Evolutionary conservation across 441 rosid species (phyloP).

Genomic region (Daphne laureola): DNA sequence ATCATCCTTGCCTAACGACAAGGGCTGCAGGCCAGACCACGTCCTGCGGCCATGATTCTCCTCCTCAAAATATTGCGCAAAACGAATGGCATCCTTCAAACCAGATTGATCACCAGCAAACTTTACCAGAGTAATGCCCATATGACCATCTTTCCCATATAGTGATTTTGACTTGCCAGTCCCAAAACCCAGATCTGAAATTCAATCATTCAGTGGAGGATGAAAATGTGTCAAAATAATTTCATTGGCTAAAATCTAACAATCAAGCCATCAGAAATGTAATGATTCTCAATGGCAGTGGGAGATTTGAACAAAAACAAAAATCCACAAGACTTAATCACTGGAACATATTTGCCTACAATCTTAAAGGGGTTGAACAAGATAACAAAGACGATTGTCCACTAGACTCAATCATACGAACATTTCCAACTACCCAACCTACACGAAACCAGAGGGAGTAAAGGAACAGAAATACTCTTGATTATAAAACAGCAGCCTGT

Average conservation of each 20-base stretch:
- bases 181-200: conserved; percentile 73
- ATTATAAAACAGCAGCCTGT: too few relatives aligned
- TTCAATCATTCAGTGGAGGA: conserved; percentile 21
- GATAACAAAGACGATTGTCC: too few relatives aligned
- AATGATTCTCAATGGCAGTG: background rate
- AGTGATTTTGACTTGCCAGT: conserved; percentile 86
- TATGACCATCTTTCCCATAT: conserved; percentile 93
- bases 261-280: too few relatives aligned
- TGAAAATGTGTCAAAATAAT: conserved; percentile 17
- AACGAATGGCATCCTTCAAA: conserved; percentile 59
- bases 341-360: too few relatives aligned
- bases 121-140: conserved; percentile 69
- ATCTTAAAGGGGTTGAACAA: too few relatives aligned
- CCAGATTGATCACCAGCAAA: conserved; percentile 65
- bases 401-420: too few relatives aligned
- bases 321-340: too few relatives aligned
- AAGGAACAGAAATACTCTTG: too few relatives aligned
- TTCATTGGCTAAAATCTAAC: conserved; percentile 2
- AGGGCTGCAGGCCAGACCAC: conserved; percentile 60
- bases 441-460: too few relatives aligned
- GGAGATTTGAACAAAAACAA: too few relatives aligned
- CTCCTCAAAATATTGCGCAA: conserved; percentile 80
- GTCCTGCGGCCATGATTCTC: conserved; percentile 69
- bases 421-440: too few relatives aligned
- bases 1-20: conserved; percentile 59